Evolutionary conservation across 2,329 filamentous ascomycete genomes (phyloP).

Genomic region (Arthrobotrys musiformis): DNA sequence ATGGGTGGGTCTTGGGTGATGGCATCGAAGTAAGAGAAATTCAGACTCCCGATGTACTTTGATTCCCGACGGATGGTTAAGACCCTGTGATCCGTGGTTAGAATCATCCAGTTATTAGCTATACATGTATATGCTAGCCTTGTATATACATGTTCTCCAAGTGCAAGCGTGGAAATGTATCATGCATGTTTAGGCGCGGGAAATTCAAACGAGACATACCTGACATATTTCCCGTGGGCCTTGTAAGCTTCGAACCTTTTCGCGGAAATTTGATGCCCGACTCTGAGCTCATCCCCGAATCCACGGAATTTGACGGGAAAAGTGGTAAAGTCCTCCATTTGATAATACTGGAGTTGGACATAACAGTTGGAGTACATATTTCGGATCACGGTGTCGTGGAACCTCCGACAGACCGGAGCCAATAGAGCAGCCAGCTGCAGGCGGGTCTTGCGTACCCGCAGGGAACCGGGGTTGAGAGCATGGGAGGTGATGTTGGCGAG

Average conservation of each 20-base stretch:
- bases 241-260: background rate
- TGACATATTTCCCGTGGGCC: background rate
- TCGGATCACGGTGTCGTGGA: background rate
- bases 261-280: background rate
- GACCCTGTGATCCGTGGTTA: background rate
- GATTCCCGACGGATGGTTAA: background rate
- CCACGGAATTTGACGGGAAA: background rate
- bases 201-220: background rate
- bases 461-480: background rate
- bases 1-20: background rate
- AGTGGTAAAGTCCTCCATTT: too few relatives aligned
- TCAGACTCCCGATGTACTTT: background rate
- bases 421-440: background rate
- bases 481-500: background rate
- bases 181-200: too few relatives aligned
- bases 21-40: background rate
- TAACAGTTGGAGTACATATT: slow-evolving; percentile 18
- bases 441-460: background rate
- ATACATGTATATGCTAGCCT: background rate
- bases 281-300: background rate
- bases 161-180: too few relatives aligned
- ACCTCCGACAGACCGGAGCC: slow-evolving; percentile 3
- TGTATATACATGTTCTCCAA: background rate
- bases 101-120: background rate
- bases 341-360: background rate